Conservation (phyloP, 228 moss, liverwort and hornwort genomes). For the Sphagnum fallax region DNA sequence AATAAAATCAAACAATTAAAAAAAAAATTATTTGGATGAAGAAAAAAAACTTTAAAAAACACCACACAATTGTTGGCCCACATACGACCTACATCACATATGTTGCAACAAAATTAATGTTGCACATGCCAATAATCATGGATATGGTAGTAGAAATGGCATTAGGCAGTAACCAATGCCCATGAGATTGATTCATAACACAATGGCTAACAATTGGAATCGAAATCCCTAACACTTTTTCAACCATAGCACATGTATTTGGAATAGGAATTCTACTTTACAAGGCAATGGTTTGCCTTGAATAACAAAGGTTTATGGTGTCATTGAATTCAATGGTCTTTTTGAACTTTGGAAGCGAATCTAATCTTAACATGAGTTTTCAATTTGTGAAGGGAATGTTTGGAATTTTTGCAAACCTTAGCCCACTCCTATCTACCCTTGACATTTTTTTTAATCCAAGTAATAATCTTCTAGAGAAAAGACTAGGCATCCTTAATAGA, state of each 20-base stretch:
- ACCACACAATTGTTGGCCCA: too few relatives aligned
- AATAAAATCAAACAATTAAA: too few relatives aligned
- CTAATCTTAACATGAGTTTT: conserved; percentile 23
- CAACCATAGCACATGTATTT: conserved; percentile 30
- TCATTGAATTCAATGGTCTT: conserved; percentile 35
- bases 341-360: conserved; percentile 34
- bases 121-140: too few relatives aligned
- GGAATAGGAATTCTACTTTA: conserved; percentile 17
- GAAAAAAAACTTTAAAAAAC: too few relatives aligned
- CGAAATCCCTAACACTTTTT: conserved; percentile 19
- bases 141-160: conserved; percentile 29
- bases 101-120: too few relatives aligned
- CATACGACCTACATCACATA: too few relatives aligned
- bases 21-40: too few relatives aligned
- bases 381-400: conserved; percentile 35
- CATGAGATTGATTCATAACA: conserved; percentile 18
- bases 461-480: neutral
- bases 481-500: neutral
- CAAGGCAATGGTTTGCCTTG: conserved; percentile 18
- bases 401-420: conserved; percentile 15
- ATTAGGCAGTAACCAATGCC: conserved; percentile 44
- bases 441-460: conserved; percentile 10
- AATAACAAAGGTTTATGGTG: conserved; percentile 18
- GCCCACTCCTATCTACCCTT: conserved; percentile 3
- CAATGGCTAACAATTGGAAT: conserved; percentile 25